Evolutionary conservation across 257 asterid species (phyloP).

Genomic region (Capsicum pubescens): DNA sequence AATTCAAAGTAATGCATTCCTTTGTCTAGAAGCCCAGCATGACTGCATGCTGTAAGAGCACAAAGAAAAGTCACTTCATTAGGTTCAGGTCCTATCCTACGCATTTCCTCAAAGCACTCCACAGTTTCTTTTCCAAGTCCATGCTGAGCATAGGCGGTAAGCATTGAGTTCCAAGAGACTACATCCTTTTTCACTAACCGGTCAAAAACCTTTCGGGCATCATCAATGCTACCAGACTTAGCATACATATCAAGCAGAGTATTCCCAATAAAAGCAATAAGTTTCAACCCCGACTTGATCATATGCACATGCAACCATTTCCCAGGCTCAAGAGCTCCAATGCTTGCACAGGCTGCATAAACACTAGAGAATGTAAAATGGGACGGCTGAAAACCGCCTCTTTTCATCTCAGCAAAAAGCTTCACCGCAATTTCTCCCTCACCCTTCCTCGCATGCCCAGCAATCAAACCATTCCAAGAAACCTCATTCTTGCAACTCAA

Average conservation of each 20-base stretch:
- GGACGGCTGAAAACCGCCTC: slow-evolving; percentile 61
- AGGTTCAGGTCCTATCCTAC: slow-evolving; percentile 56
- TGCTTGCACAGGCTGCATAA: slow-evolving; percentile 68
- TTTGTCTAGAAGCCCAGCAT: slow-evolving; percentile 67
- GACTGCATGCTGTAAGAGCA: slow-evolving; percentile 87
- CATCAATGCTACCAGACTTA: slow-evolving; percentile 73
- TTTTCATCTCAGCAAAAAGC: slow-evolving; percentile 68
- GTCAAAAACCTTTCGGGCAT: slow-evolving; percentile 70
- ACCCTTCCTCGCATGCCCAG: slow-evolving; percentile 73
- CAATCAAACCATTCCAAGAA: slow-evolving; percentile 82
- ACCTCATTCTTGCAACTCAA: slow-evolving; percentile 65
- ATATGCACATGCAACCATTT: slow-evolving; percentile 80
- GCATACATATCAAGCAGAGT: slow-evolving; percentile 89
- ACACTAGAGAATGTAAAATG: slow-evolving; percentile 79
- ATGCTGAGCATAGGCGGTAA: slow-evolving; percentile 83
- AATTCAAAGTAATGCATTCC: slow-evolving; percentile 70
- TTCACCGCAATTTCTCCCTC: slow-evolving; percentile 59
- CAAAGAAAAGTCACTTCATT: slow-evolving; percentile 70
- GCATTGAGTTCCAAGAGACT: slow-evolving; percentile 90
- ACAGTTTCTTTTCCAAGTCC: slow-evolving; percentile 74
- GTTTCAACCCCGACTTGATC: slow-evolving; percentile 64
- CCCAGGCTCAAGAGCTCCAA: slow-evolving; percentile 80
- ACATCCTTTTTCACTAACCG: slow-evolving; percentile 61
- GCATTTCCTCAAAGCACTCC: slow-evolving; percentile 66
- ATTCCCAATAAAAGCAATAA: slow-evolving; percentile 72